A percentile compares a stretch with the other conserved stretches of the same genome.
Conservation (phyloP, 1,284 basidiomycete species). For the Sutorius eximius region DNA sequence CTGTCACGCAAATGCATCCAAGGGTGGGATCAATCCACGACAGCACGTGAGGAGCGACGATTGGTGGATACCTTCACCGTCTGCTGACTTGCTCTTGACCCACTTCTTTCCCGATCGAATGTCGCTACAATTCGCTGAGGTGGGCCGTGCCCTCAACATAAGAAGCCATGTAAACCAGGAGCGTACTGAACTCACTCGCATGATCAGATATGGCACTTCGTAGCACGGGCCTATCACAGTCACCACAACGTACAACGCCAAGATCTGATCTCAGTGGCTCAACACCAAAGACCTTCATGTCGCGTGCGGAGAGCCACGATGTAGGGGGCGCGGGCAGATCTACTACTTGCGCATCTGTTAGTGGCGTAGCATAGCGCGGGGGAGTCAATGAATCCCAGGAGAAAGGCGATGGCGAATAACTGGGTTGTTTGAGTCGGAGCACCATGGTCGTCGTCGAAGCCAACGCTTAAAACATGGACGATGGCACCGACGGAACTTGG, state of each 20-base stretch:
- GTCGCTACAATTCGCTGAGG: constrained; percentile 33
- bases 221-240: constrained; percentile 77
- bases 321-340: constrained; percentile 68
- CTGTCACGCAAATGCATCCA: constrained; percentile 13
- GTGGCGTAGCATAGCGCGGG: constrained; percentile 31
- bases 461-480: neutral
- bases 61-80: constrained; percentile 44
- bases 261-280: constrained; percentile 69
- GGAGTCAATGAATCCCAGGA: constrained; percentile 54
- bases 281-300: constrained; percentile 86
- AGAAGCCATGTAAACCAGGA: neutral
- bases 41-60: constrained; percentile 16
- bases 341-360: constrained; percentile 35
- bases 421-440: constrained; percentile 56
- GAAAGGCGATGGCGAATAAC: constrained; percentile 47
- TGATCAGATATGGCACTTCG: constrained; percentile 77
- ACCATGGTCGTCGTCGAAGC: constrained; percentile 42
- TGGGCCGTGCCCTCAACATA: constrained; percentile 3
- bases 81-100: constrained; percentile 35
- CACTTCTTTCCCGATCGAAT: constrained; percentile 36
- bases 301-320: constrained; percentile 76
- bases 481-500: neutral
- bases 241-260: constrained; percentile 73
- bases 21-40: constrained; percentile 11
- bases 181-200: constrained; percentile 50